Evolutionary conservation across 2,329 filamentous ascomycete species (phyloP).

Genomic region (Penicillium sp.): DNA sequence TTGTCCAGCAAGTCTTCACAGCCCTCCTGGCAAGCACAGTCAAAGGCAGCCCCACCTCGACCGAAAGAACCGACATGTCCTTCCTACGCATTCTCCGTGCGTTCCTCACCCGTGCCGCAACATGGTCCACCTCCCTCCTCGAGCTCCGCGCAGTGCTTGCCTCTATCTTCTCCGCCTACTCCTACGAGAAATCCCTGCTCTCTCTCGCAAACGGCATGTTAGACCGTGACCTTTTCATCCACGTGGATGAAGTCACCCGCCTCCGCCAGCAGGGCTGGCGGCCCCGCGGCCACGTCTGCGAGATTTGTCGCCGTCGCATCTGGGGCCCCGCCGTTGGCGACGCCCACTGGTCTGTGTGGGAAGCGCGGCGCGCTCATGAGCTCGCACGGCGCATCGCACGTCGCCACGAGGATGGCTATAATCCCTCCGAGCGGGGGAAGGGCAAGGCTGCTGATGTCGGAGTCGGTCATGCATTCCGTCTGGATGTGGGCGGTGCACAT

Average conservation of each 20-base stretch:
- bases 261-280: slow-evolving; percentile 85
- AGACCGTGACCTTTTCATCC: slow-evolving; percentile 82
- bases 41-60: slow-evolving; percentile 31
- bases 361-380: slow-evolving; percentile 52
- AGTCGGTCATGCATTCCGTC: slow-evolving; percentile 17
- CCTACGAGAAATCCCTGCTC: slow-evolving; percentile 89
- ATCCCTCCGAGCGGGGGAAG: slow-evolving; percentile 37
- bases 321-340: slow-evolving; percentile 86
- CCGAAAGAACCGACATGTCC: slow-evolving; percentile 59
- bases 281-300: slow-evolving; percentile 80
- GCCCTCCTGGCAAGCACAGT: slow-evolving; percentile 78
- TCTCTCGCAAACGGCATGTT: slow-evolving; percentile 80
- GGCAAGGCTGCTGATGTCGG: slow-evolving; percentile 39
- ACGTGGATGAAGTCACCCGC: slow-evolving; percentile 71
- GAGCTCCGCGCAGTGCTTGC: slow-evolving; percentile 81
- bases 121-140: slow-evolving; percentile 78
- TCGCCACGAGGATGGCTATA: slow-evolving; percentile 29
- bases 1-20: slow-evolving; percentile 89
- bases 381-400: slow-evolving; percentile 32
- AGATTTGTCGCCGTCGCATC: slow-evolving; percentile 74
- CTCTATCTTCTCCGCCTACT: slow-evolving; percentile 92
- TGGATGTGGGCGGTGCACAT: slow-evolving; percentile 13
- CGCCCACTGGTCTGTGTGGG: slow-evolving; percentile 79
- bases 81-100: slow-evolving; percentile 87
- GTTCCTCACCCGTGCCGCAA: slow-evolving; percentile 80